Base-by-base conservation (phyloP, 345 rosid species). In the Hypericum perforatum region DNA sequence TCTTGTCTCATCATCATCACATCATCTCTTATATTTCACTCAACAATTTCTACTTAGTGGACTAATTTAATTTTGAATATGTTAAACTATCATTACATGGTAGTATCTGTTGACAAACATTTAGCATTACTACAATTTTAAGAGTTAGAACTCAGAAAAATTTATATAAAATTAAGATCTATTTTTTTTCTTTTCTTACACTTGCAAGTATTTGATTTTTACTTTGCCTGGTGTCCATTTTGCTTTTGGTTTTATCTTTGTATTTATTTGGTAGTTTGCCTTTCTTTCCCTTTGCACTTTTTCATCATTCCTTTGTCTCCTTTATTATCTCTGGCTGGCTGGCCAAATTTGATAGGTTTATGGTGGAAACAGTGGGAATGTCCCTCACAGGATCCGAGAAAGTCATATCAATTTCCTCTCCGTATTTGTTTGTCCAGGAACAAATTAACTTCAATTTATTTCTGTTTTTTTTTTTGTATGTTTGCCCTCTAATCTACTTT, bases 361-460 rank as follows among this genome's bases (percentile, higher is more conserved):
- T 43, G 13, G 32, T 32, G 11, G 57, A 56, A 54, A 67, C 58
- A 53, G 72, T 37, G 5, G 62, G 37, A 39, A 10, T 61, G 70
- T 57, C 60, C 56, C 68, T 76, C 82, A 50, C 89, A 75, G 85
- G 90, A 82, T 85, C 90, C 85, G 62, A 82, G 78, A 79, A 79
- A 80, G 82, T 51, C 60, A 51, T 13, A 10, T 32, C 50, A 46
- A 45, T 45, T 11, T 45, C 32, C 4, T 22, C 32, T 10, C 48
- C 11, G 5, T n/a, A 46, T 46, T 5, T 13, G 7, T 29, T 3
- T 13, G n/a, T n/a, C n/a, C n/a, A n/a, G 6, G 14, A 9, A 46
- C 10, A 1, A 1, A 8, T 14, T 5, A 12, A 12, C 22, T 45
- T 45, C 48, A 11, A 11, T 45, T 44, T 46, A 13, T 46, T n/a